These are phyloP conservation scores for Macrolepiota albuminosa DNA, from an alignment of 768 basidiomycete species.

Conservation along the genomic window DNA sequence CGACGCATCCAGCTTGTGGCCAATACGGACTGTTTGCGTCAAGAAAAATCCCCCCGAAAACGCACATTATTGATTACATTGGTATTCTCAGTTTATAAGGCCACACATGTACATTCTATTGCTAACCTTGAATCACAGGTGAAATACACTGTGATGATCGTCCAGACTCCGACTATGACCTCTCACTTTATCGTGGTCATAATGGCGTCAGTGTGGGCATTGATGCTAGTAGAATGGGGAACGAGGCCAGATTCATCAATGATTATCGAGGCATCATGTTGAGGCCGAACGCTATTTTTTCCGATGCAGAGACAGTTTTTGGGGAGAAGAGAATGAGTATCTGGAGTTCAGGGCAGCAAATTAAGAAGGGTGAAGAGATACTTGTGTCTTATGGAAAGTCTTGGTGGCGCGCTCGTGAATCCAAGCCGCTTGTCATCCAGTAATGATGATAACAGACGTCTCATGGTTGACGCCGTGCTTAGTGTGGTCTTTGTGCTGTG, in stretches of 20 bases:
- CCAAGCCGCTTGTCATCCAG: neutral
- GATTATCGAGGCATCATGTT: constrained; percentile 78
- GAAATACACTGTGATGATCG: constrained; percentile 80
- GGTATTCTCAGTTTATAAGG: constrained; percentile 22
- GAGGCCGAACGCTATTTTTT: constrained; percentile 69
- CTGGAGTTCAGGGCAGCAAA: constrained; percentile 53
- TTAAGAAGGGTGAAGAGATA: constrained; percentile 81
- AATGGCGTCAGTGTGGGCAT: constrained; percentile 64
- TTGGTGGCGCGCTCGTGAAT: constrained; percentile 63
- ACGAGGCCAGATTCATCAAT: constrained; percentile 87
- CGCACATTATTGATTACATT: constrained; percentile 74
- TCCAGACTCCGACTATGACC: constrained; percentile 77
- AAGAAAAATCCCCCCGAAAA: constrained; percentile 60
- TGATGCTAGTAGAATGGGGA: constrained; percentile 73
- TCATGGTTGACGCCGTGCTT: neutral
- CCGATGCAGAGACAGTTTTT: constrained; percentile 42
- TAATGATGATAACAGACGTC: neutral
- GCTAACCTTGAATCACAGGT: constrained; percentile 34
- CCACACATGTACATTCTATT: neutral
- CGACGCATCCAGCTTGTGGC: constrained; percentile 70
- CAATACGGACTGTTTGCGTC: constrained; percentile 80
- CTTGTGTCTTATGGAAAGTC: constrained; percentile 85
- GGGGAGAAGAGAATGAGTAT: constrained; percentile 79
- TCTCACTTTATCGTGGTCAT: constrained; percentile 64
- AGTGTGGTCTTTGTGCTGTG: neutral